Conservation (phyloP, 768 basidiomycete genomes). For the Coprinellus aureogranulatus region DNA sequence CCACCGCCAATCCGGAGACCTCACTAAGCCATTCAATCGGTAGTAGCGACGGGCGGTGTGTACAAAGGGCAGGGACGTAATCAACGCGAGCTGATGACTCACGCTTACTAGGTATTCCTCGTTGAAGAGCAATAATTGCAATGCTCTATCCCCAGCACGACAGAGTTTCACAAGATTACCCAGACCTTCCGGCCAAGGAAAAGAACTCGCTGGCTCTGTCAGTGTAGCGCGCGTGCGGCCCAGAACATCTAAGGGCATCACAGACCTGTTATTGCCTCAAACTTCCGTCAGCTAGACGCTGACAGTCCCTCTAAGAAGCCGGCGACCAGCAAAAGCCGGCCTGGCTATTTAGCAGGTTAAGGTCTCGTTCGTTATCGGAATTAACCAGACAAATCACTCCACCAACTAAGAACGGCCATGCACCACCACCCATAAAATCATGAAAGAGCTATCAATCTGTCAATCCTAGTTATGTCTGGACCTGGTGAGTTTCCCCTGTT, state of each 20-base stretch:
- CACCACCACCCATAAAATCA: constrained; percentile 85
- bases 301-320: constrained; percentile 87
- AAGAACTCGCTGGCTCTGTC: constrained; percentile 80
- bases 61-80: constrained; percentile 90
- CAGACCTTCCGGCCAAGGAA: constrained; percentile 72
- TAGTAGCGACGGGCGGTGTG: constrained; percentile 89
- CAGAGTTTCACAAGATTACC: constrained; percentile 37
- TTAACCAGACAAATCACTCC: constrained; percentile 97
- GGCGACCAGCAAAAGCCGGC: constrained; percentile 68
- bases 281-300: constrained; percentile 79
- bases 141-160: constrained; percentile 12
- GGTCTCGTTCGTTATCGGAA: constrained; percentile 93
- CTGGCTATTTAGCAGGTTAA: constrained; percentile 91
- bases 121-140: constrained; percentile 77
- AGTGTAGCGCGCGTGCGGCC: constrained; percentile 86
- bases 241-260: constrained; percentile 90
- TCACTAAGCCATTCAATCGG: constrained; percentile 91
- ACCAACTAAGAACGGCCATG: constrained; percentile 88
- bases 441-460: constrained; percentile 84
- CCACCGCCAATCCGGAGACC: constrained; percentile 76
- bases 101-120: constrained; percentile 87
- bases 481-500: constrained; percentile 80
- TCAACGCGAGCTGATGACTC: constrained; percentile 87
- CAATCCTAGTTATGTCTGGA: constrained; percentile 74
- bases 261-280: constrained; percentile 91